Evolutionary conservation across 371 early-diverging fungal genomes (phyloP).

Genomic region (Lichtheimia corymbifera): DNA sequence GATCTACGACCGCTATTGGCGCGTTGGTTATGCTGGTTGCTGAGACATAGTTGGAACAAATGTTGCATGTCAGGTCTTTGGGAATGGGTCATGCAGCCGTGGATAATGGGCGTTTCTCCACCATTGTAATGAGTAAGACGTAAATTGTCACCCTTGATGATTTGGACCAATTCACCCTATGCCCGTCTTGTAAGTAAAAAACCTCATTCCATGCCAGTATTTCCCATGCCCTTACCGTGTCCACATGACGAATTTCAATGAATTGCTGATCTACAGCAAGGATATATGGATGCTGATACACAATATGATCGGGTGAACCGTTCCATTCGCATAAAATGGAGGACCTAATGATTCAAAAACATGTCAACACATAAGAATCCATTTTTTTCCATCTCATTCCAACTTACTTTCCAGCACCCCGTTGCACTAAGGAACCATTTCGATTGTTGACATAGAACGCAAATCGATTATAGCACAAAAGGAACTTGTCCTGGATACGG

Average conservation of each 20-base stretch:
- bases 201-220: neutral
- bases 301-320: conserved; percentile 61
- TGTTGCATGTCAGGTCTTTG: conserved; percentile 49
- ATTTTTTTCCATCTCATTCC: neutral
- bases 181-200: neutral
- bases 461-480: conserved; percentile 92
- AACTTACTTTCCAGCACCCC: conserved; percentile 41
- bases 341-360: conserved; percentile 22
- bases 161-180: conserved; percentile 51
- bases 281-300: conserved; percentile 82
- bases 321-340: conserved; percentile 57
- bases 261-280: conserved; percentile 87
- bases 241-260: conserved; percentile 87
- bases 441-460: conserved; percentile 89
- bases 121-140: conserved; percentile 50
- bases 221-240: conserved; percentile 54
- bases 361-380: no score
- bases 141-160: conserved; percentile 51
- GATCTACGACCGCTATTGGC: conserved; percentile 13
- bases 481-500: conserved; percentile 69
- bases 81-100: conserved; percentile 48
- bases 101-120: conserved; percentile 43
- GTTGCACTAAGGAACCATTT: conserved; percentile 43
- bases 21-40: conserved; percentile 11
- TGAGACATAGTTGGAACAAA: conserved; percentile 38